Evolutionary conservation across 768 basidiomycete species (phyloP), one percentile per base, ranked within the genome.

Genomic region (Kwoniella dejecticola): DNA sequence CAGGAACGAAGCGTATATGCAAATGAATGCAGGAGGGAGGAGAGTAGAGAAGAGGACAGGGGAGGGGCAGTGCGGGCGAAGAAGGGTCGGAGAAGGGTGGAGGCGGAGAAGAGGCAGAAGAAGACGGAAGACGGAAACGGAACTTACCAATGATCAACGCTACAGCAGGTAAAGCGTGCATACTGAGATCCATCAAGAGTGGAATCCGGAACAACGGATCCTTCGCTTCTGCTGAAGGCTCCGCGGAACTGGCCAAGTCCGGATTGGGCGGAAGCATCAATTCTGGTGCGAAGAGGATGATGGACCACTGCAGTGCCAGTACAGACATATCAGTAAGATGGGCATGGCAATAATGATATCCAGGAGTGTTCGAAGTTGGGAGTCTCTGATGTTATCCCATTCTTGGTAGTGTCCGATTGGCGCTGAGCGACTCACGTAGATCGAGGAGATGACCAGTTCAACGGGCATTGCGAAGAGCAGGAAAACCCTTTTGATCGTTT

Each of bases 381-480:
- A n/a, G n/a, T n/a, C n/a, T n/a, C n/a, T n/a, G n/a, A n/a, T n/a
- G n/a, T n/a, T n/a, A n/a, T n/a, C n/a, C n/a, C n/a, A n/a, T n/a
- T n/a, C n/a, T n/a, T n/a, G n/a, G n/a, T n/a, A n/a, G n/a, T n/a
- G n/a, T n/a, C n/a, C n/a, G n/a, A n/a, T n/a, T n/a, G n/a, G n/a
- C n/a, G n/a, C n/a, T n/a, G n/a, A n/a, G n/a, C n/a, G 21, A 60
- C 75, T 40, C 50, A 78, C 77, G 79, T 90, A 91, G 50, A 91
- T 85, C 26, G 76, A 61, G 17, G 85, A 80, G 56, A 87, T 81
- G 62, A 83, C 81, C 47, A 83, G 76, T 17, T 79, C 80, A 31
- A 89, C 87, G 0, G 89, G 89, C 62, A 91, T 72, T 2, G 89
- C 83, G 36, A 88, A 79, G 67, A 90, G 83, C 64, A 88, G 78